These are phyloP conservation scores for Verticillium albo-atrum DNA, from an alignment of 2,329 filamentous ascomycete genomes.

Conservation along the genomic window DNA sequence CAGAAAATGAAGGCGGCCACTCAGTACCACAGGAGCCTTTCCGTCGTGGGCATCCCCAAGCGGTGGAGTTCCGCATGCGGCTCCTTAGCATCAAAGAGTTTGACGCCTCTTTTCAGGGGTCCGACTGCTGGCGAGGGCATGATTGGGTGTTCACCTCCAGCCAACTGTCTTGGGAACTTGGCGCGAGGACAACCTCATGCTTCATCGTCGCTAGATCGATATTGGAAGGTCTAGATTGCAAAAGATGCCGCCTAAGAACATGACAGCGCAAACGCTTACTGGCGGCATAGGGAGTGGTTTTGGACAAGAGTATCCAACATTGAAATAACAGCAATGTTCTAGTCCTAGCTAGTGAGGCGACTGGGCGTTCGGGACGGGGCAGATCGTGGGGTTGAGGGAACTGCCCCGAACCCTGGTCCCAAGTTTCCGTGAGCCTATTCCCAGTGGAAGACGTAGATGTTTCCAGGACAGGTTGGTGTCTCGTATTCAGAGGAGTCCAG, in stretches of 20 bases:
- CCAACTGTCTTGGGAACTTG: neutral
- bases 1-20: neutral
- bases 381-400: too few species aligned
- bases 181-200: neutral
- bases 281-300: neutral
- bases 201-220: neutral
- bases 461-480: too few species aligned
- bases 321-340: neutral
- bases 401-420: too few species aligned
- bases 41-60: neutral
- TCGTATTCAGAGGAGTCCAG: too few species aligned
- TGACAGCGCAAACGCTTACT: neutral
- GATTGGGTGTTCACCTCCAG: neutral
- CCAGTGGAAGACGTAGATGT: too few species aligned
- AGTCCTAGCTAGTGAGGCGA: too few species aligned
- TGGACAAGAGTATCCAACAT: neutral
- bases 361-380: too few species aligned
- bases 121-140: neutral
- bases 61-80: neutral
- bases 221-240: neutral
- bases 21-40: neutral
- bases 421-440: too few species aligned
- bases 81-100: neutral
- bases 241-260: neutral
- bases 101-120: neutral